phyloP scores from a whole-genome alignment of 2,329 filamentous ascomycete species.

The Penicillium decumbens region DNA sequence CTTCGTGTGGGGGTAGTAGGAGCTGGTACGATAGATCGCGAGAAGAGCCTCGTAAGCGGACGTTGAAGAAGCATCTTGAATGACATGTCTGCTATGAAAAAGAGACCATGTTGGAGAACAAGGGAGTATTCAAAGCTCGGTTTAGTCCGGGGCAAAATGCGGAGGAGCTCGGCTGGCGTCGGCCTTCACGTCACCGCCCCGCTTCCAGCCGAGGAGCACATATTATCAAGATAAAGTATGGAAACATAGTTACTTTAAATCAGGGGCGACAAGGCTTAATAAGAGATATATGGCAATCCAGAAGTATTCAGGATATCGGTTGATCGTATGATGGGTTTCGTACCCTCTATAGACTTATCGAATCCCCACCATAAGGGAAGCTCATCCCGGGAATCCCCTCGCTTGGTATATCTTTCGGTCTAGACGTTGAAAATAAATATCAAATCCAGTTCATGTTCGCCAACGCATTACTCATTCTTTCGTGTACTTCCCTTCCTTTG shows the following conservation, averaged over 20 bases:
- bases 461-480: no score
- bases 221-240: no score
- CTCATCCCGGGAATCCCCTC: no score
- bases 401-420: not conserved
- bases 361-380: no score
- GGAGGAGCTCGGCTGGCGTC: slow-evolving; percentile 30
- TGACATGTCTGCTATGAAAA: slow-evolving; percentile 4
- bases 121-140: slow-evolving; percentile 2
- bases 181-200: slow-evolving; percentile 12
- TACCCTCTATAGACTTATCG: no score
- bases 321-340: no score
- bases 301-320: no score
- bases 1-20: slow-evolving; percentile 27
- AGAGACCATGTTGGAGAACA: slow-evolving; percentile 1
- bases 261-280: no score
- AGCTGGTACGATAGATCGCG: not conserved
- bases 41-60: slow-evolving; percentile 5
- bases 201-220: slow-evolving; percentile 8
- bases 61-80: slow-evolving; percentile 18
- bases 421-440: not conserved
- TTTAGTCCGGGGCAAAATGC: slow-evolving; percentile 3
- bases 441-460: no score
- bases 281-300: no score
- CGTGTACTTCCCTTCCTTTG: no score
- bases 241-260: no score